Percentiles rank a stretch among this genome's conserved stretches.
Conservation (phyloP, 1,284 basidiomycete genomes). For the Termitomyces sp. region DNA sequence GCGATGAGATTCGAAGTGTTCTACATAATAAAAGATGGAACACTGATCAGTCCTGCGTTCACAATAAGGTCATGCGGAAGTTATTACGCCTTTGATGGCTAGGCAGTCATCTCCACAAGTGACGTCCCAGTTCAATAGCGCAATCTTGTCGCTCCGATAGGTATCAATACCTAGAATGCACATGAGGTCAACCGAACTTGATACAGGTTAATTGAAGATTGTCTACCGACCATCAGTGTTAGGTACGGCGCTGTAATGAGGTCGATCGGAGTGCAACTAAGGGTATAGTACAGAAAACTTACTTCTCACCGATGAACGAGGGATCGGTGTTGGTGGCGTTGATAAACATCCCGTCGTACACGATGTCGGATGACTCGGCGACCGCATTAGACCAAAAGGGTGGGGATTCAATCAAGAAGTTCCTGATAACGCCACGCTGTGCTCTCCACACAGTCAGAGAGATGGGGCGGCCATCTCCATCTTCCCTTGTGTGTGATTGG, state of each 20-base stretch:
- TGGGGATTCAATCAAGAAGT: constrained; percentile 53
- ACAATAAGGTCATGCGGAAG: background rate
- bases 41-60: background rate
- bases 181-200: background rate
- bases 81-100: constrained; percentile 58
- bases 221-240: constrained; percentile 51
- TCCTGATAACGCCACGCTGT: constrained; percentile 38
- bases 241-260: constrained; percentile 43
- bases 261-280: background rate
- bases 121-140: constrained; percentile 52
- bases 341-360: constrained; percentile 57
- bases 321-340: constrained; percentile 60
- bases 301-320: constrained; percentile 42
- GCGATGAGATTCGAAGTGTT: constrained; percentile 54
- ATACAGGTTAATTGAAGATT: background rate
- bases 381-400: constrained; percentile 66
- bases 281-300: background rate
- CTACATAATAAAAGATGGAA: constrained; percentile 23
- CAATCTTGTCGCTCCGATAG: constrained; percentile 49
- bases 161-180: constrained; percentile 47
- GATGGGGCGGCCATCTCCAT: constrained; percentile 61
- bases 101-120: constrained; percentile 64
- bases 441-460: constrained; percentile 51
- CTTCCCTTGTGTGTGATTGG: constrained; percentile 31
- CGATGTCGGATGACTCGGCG: constrained; percentile 46